Conservation (phyloP, 2,329 filamentous ascomycete genomes). For the Akanthomyces lecanii region DNA sequence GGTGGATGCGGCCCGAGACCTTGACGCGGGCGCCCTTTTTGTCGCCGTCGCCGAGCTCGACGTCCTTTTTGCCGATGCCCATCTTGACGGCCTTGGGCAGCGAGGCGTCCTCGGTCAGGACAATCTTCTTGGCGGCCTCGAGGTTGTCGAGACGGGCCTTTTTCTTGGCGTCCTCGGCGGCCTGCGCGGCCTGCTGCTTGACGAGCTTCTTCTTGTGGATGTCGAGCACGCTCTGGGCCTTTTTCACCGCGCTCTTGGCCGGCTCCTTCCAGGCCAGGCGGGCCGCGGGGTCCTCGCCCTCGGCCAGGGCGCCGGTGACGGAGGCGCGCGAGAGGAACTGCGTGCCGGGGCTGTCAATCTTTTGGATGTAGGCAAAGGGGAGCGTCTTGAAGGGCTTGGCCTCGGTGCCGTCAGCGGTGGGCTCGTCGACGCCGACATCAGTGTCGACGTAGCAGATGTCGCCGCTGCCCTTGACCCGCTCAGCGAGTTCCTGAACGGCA, state of each 20-base stretch:
- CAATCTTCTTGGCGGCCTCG: conserved; percentile 73
- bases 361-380: conserved; percentile 70
- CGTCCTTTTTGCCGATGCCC: conserved; percentile 67
- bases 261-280: conserved; percentile 74
- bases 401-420: conserved; percentile 63
- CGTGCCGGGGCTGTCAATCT: conserved; percentile 52
- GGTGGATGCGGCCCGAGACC: conserved; percentile 78
- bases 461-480: conserved; percentile 44
- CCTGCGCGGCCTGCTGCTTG: conserved; percentile 69
- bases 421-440: conserved; percentile 69
- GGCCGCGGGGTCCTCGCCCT: conserved; percentile 59
- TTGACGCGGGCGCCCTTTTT: conserved; percentile 69
- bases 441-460: conserved; percentile 71
- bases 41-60: conserved; percentile 53
- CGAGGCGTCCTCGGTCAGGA: conserved; percentile 63
- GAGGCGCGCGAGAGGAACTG: conserved; percentile 68
- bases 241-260: conserved; percentile 81
- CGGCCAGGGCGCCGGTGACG: conserved; percentile 54
- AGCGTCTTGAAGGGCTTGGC: conserved; percentile 77
- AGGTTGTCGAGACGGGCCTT: conserved; percentile 62
- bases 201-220: conserved; percentile 78
- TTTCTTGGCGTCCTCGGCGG: conserved; percentile 68
- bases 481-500: conserved; percentile 46
- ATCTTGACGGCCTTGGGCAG: conserved; percentile 73
- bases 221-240: conserved; percentile 70